These are phyloP conservation scores for Podospora fimiseda DNA, from an alignment of 495 filamentous ascomycete genomes.

Conservation along the genomic window DNA sequence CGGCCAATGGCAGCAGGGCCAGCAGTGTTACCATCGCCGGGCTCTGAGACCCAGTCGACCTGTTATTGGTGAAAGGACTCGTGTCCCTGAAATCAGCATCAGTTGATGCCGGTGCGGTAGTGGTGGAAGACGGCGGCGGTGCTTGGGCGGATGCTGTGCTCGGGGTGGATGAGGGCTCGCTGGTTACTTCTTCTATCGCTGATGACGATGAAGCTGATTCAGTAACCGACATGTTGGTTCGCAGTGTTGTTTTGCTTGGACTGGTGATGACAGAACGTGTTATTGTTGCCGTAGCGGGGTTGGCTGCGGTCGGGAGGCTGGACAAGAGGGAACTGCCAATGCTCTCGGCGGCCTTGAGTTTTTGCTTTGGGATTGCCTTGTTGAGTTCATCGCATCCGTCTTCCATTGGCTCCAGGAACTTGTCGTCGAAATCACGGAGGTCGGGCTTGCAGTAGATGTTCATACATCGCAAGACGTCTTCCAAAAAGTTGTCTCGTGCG, in stretches of 20 bases:
- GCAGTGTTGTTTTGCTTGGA: too few species aligned
- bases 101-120: background rate
- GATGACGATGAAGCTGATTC: background rate
- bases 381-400: constrained; percentile 16
- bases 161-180: background rate
- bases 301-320: constrained; percentile 12
- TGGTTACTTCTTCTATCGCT: background rate
- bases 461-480: constrained; percentile 23
- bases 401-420: constrained; percentile 20
- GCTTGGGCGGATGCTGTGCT: background rate
- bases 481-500: constrained; percentile 16
- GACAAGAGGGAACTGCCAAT: constrained; percentile 16
- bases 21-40: background rate
- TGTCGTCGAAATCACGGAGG: constrained; percentile 14
- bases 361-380: constrained; percentile 15
- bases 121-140: background rate
- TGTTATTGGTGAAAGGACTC: background rate
- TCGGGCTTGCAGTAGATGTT: constrained; percentile 24
- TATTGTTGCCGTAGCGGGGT: constrained; percentile 4
- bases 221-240: too few species aligned
- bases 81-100: background rate
- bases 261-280: background rate
- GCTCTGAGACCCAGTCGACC: background rate
- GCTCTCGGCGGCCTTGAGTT: constrained; percentile 17
- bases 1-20: background rate